These are phyloP conservation scores for Candida neerlandica DNA, from an alignment of 1,139 yeast species.

Conservation along the genomic window DNA sequence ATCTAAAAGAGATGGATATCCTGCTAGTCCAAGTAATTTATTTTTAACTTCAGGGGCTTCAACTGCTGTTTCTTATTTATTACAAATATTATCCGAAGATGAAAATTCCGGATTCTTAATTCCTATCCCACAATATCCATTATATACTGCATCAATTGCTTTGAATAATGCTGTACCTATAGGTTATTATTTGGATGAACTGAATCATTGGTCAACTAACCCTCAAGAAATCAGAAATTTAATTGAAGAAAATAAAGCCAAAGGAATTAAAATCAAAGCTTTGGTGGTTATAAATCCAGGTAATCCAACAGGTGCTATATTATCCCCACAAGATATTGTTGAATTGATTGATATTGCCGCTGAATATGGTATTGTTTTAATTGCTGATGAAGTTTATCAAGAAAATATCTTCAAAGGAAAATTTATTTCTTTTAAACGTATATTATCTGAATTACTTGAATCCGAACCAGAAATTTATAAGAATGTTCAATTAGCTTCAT, in stretches of 20 bases:
- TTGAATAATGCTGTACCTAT: conserved; percentile 78
- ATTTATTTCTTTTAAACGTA: conserved; percentile 68
- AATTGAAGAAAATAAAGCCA: conserved; percentile 50
- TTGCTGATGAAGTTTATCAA: conserved; percentile 99
- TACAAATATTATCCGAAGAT: conserved; percentile 70
- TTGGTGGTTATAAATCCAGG: conserved; percentile 96
- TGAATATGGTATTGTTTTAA: conserved; percentile 76
- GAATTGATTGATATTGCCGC: conserved; percentile 80
- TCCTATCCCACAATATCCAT: conserved; percentile 97
- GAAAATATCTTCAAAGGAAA: conserved; percentile 78
- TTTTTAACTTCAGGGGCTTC: conserved; percentile 94
- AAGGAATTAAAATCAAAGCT: conserved; percentile 71
- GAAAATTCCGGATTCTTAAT: conserved; percentile 80
- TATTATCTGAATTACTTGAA: conserved; percentile 61
- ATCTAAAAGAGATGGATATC: conserved; percentile 54
- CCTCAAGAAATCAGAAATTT: conserved; percentile 63
- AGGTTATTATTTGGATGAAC: conserved; percentile 86
- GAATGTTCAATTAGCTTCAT: conserved; percentile 84
- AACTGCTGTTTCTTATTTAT: conserved; percentile 76
- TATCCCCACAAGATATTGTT: conserved; percentile 64
- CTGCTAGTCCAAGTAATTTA: conserved; percentile 67
- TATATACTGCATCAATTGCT: conserved; percentile 90
- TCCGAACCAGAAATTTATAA: conserved; percentile 56
- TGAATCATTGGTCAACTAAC: conserved; percentile 80
- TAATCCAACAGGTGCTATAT: conserved; percentile 92